Base-by-base conservation (phyloP, 805 yeast genomes). In the Wickerhamiella bombiphila region DNA sequence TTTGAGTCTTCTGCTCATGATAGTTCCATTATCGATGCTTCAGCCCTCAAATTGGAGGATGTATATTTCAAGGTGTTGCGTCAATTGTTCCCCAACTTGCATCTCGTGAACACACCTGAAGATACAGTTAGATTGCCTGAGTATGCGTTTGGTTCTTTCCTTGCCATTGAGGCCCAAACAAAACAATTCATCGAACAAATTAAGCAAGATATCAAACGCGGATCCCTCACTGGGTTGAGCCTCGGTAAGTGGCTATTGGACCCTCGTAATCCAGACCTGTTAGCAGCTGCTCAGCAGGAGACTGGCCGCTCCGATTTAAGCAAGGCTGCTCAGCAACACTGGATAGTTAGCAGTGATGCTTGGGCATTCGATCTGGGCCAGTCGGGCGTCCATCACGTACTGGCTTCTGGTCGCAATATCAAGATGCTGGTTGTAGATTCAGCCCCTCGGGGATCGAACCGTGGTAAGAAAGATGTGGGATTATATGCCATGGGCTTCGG, bases 321-420 rank as follows among this genome's bases (percentile, higher is more conserved):
- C n/a, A 9, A 13, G 5, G 22, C 33, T 30, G 41, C 38, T 3
- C 34, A 38, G 13, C 55, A 72, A 44, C 48, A 59, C 39, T 88
- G 97, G 97, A 65, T 88, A 42, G 65, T 88, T 40, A 95, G 96
- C 22, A 83, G 95, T 15, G 97, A 88, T 57, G 74, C 91, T 22
- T 88, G 97, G 97, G 71, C 94, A 16, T 85, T 77, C 55, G 97
- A 88, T 61, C 64, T 82, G 49, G 97, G 97, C 31, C 66, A 80
- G 44, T 79, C 94, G 4, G 94, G 96, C 55, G 76, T 88, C 36
- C 96, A 88, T 57, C 77, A 78, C 49, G 76, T 83, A 3, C 63
- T 88, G 32, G 61, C 85, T 20, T 74, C 86, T 0, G 76, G 76
- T 33, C 68, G 74, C 55, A 80, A 83, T 54, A 61, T 88, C 48